Percentiles rank a stretch among this genome's conserved stretches.
Conservation (phyloP, 768 basidiomycete genomes). For the Lentinula detonsa region DNA sequence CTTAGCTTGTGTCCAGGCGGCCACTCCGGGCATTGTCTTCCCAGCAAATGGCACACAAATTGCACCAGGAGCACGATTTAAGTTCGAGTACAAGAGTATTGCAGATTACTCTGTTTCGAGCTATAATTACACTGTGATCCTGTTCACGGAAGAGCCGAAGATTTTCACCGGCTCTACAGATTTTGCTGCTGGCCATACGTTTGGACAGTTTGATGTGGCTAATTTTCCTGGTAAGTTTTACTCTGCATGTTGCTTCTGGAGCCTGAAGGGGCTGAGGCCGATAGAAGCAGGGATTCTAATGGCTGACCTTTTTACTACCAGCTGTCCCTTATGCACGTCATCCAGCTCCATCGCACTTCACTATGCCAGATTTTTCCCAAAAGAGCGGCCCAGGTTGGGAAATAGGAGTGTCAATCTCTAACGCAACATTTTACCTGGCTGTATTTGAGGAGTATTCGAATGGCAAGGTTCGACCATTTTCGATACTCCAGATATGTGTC, state of each 20-base stretch:
- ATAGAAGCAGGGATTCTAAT: background rate
- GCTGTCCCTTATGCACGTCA: conserved; percentile 24
- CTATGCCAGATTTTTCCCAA: conserved; percentile 28
- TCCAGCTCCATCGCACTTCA: conserved; percentile 24
- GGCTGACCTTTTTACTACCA: conserved; percentile 4
- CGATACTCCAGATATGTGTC: too few species aligned
- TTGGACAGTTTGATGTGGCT: conserved; percentile 23
- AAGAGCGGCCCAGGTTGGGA: conserved; percentile 22
- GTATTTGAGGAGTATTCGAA: conserved; percentile 25
- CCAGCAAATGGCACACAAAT: conserved; percentile 17
- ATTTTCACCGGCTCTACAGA: conserved; percentile 9
- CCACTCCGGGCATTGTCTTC: conserved; percentile 15
- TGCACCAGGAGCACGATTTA: conserved; percentile 21
- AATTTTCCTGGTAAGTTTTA: conserved; percentile 25
- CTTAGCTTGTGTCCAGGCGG: conserved; percentile 5
- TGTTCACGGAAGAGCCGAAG: conserved; percentile 16
- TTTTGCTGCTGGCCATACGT: conserved; percentile 23
- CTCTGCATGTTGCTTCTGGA: background rate
- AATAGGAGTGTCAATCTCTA: conserved; percentile 15
- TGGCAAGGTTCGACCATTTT: background rate
- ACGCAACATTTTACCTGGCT: conserved; percentile 20
- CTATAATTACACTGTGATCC: conserved; percentile 24
- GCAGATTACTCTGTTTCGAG: conserved; percentile 28
- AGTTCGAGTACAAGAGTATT: conserved; percentile 21
- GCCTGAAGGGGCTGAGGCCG: background rate